Evolutionary conservation across 1,284 basidiomycete genomes (phyloP).

Genomic region (Marasmius sp.): DNA sequence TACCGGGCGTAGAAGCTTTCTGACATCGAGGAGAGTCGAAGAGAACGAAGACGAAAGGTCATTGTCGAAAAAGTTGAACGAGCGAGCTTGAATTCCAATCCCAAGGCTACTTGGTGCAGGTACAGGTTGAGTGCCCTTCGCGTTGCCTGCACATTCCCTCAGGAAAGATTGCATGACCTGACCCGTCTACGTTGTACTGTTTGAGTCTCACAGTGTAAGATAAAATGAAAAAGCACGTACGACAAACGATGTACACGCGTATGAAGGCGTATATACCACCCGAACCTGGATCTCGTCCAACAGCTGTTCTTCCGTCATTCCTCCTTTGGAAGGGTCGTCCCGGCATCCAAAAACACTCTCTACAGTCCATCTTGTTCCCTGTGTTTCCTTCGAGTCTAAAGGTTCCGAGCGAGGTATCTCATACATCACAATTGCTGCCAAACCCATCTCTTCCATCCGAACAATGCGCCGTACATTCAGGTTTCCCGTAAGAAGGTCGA

Average conservation of each 20-base stretch:
- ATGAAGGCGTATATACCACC: slow-evolving; percentile 28
- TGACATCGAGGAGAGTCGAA: background rate
- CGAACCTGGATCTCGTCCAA: slow-evolving; percentile 24
- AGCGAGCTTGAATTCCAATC: slow-evolving; percentile 18
- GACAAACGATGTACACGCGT: slow-evolving; percentile 33
- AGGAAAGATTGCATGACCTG: slow-evolving; percentile 24
- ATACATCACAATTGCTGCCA: slow-evolving; percentile 31
- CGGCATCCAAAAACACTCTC: slow-evolving; percentile 23
- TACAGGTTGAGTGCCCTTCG: slow-evolving; percentile 16
- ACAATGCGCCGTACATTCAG: slow-evolving; percentile 21
- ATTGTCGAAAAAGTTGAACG: background rate
- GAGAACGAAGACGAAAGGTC: background rate
- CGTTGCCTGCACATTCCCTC: slow-evolving; percentile 1
- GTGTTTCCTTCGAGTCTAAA: background rate
- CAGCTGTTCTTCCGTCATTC: slow-evolving; percentile 26
- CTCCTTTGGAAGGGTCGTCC: slow-evolving; percentile 13
- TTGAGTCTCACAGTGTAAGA: background rate
- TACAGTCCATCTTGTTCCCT: slow-evolving; percentile 9
- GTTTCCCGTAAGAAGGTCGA: background rate
- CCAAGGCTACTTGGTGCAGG: slow-evolving; percentile 18
- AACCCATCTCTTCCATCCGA: slow-evolving; percentile 25
- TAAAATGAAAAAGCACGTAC: slow-evolving; percentile 18
- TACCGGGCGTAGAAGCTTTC: background rate
- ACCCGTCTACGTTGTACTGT: slow-evolving; percentile 18
- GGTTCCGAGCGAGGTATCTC: slow-evolving; percentile 16